Evolutionary conservation across 129 eudicot genomes (phyloP), one percentile per base, ranked within the genome.

Genomic region (Centella asiatica): DNA sequence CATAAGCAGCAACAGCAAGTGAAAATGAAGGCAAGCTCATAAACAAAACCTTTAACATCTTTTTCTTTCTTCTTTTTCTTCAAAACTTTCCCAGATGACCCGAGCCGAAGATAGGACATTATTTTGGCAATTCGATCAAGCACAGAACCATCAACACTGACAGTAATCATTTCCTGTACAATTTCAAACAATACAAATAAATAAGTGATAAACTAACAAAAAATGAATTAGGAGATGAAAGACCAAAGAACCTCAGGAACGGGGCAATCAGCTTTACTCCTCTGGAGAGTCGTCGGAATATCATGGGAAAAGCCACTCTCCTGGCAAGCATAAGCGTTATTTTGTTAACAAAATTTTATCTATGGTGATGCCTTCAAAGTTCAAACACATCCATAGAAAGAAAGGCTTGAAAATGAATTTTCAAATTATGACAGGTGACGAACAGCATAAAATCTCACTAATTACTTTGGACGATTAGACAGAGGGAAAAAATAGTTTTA

Each of bases 261-360:
- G 47, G 98, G 98, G 74, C 98, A 92, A 63, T 92, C 98, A 55
- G 96, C 96, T 80, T 87, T 92, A 74, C 98, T 92, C 75, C 96
- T 84, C 69, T 92, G 86, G 69, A 92, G 81, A 44, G 96, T 87
- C 29, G 98, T 92, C 9, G 98, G 98, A 53, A 92, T 92, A 69
- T 92, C 98, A 69, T 92, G 83, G 65, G 86, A 84, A 81, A 81
- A 87, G 22, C 89, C 89, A 72, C 69, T 78, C 70, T 92, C 98
- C 98, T 92, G 87, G 44, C 69, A 74, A 44, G 51, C 60, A 76
- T 50, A 66, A 69, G 68, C 53, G 17, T 10, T 64, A 40, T 29
- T 45, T 64, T 26, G 78, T 79, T 57, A 63, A 52, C 15, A 57
- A 68, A 25, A 6, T 22, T 68, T 31, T 17, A 6, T 54, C 39